Conservation (phyloP, 2,329 filamentous ascomycete species). For the Waltergamsia citrina region DNA sequence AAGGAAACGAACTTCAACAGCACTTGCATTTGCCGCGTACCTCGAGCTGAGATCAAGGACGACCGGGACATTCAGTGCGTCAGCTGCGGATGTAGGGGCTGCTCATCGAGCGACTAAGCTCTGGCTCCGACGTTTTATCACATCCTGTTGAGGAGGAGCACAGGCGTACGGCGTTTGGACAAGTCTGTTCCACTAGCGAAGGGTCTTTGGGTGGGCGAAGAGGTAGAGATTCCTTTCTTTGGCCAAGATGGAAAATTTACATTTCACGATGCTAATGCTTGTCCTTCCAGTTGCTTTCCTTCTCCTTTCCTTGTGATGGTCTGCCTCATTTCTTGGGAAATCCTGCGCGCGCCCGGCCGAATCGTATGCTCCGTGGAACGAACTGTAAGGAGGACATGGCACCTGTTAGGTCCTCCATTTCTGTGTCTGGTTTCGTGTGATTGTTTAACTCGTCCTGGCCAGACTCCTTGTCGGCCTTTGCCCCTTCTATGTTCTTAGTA, state of each 20-base stretch:
- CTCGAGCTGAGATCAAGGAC: constrained; percentile 80
- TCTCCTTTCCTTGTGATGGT: no score
- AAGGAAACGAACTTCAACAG: constrained; percentile 99
- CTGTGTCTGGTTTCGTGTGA: constrained; percentile 27
- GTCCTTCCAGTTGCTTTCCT: no score
- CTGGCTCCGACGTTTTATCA: no score
- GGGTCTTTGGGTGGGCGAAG: constrained; percentile 1
- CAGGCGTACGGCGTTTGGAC: constrained; percentile 1
- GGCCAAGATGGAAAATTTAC: constrained; percentile 1
- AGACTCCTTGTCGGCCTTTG: constrained; percentile 4
- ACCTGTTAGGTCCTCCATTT: constrained; percentile 53
- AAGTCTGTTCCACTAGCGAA: neutral
- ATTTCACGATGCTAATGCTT: no score
- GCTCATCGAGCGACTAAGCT: constrained; percentile 76
- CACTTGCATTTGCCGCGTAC: constrained; percentile 94
- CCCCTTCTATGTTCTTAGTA: neutral
- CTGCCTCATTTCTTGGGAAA: constrained; percentile 24
- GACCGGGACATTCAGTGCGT: constrained; percentile 88
- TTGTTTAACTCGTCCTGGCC: constrained; percentile 5
- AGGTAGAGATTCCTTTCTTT: constrained; percentile 5
- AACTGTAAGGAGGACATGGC: constrained; percentile 67
- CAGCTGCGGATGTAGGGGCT: constrained; percentile 88
- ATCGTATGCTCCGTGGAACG: constrained; percentile 57
- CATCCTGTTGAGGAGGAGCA: no score
- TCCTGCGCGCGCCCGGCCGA: constrained; percentile 48